These are phyloP conservation scores for Blastobotrys arbuscula DNA, from an alignment of 1,139 yeast species.

Conservation along the genomic window DNA sequence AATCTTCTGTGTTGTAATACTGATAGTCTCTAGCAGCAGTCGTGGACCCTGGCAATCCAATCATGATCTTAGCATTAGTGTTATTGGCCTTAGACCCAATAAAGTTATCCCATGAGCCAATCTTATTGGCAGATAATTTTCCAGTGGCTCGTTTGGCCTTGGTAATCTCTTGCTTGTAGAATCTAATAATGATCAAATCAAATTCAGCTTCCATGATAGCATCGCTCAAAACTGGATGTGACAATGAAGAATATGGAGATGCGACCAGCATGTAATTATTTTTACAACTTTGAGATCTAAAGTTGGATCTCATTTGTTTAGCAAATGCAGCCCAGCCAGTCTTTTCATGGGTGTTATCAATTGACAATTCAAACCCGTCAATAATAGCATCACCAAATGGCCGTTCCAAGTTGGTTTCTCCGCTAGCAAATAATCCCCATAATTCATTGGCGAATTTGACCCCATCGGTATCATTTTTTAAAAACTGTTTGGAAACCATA, in stretches of 20 bases:
- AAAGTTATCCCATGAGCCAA: conserved; percentile 74
- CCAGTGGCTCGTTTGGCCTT: conserved; percentile 36
- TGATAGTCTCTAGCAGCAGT: conserved; percentile 65
- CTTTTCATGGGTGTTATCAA: conserved; percentile 50
- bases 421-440: conserved; percentile 86
- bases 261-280: conserved; percentile 85
- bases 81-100: conserved; percentile 74
- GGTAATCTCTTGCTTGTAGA: conserved; percentile 87
- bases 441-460: conserved; percentile 62
- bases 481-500: conserved; percentile 41
- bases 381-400: conserved; percentile 66
- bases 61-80: conserved; percentile 49
- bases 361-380: conserved; percentile 69
- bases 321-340: conserved; percentile 52
- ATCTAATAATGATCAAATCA: conserved; percentile 86
- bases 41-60: conserved; percentile 68
- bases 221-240: conserved; percentile 77
- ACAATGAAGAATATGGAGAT: conserved; percentile 92
- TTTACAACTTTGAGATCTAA: conserved; percentile 34
- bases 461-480: conserved; percentile 49
- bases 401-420: conserved; percentile 49
- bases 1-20: conserved; percentile 40
- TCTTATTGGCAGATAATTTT: conserved; percentile 39
- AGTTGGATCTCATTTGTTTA: conserved; percentile 60
- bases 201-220: conserved; percentile 54